phyloP scores from a whole-genome alignment of 495 filamentous ascomycete species.

The Penicillium cosmopolitanum region DNA sequence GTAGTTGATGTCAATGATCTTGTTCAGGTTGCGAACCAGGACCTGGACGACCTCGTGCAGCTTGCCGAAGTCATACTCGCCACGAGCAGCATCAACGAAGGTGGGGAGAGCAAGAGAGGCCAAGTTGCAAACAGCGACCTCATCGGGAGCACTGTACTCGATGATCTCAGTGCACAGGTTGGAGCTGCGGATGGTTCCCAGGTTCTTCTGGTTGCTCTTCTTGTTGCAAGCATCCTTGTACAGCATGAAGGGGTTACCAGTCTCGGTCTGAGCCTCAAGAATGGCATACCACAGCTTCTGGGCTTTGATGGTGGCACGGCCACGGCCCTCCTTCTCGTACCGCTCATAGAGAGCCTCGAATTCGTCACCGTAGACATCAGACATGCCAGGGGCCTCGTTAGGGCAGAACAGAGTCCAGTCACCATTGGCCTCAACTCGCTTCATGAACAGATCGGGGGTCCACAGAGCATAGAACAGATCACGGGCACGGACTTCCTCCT shows the following conservation, averaged over 20 bases:
- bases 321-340: constrained; percentile 88
- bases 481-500: constrained; percentile 95
- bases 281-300: constrained; percentile 99
- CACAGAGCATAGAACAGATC: constrained; percentile 98
- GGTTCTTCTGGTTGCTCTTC: constrained; percentile 99
- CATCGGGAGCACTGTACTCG: constrained; percentile 95
- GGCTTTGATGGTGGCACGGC: constrained; percentile 88
- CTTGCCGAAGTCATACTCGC: constrained; percentile 90
- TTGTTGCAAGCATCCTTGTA: constrained; percentile 98
- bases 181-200: constrained; percentile 96
- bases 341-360: constrained; percentile 94
- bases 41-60: constrained; percentile 91
- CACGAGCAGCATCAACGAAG: constrained; percentile 80
- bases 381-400: constrained; percentile 90
- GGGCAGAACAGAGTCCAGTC: constrained; percentile 98
- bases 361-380: constrained; percentile 96
- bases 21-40: constrained; percentile 91
- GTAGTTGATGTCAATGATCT: constrained; percentile 95
- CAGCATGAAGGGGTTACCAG: constrained; percentile 97
- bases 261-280: constrained; percentile 96
- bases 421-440: constrained; percentile 92
- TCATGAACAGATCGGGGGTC: constrained; percentile 99
- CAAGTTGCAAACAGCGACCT: constrained; percentile 98
- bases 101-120: constrained; percentile 90
- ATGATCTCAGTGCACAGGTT: constrained; percentile 99